phyloP scores from a whole-genome alignment of 208 protist species.

The Angomonas deanei region DNA sequence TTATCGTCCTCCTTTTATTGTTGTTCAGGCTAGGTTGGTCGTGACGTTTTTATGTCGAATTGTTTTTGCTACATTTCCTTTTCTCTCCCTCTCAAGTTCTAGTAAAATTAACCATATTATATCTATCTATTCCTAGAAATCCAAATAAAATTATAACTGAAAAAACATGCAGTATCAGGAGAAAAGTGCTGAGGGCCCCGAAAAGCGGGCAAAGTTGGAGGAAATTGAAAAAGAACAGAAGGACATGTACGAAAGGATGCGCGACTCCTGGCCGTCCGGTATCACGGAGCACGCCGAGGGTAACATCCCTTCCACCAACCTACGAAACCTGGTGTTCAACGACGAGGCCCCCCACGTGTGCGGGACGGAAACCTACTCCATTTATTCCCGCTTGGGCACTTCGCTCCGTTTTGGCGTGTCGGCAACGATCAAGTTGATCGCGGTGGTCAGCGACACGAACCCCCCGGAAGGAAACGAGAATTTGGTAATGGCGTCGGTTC shows the following conservation, averaged over 20 bases:
- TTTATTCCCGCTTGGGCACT: conserved; percentile 31
- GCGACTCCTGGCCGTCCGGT: conserved; percentile 25
- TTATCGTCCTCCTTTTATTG: not conserved
- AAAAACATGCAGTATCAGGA: conserved; percentile 17
- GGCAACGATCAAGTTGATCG: conserved; percentile 28
- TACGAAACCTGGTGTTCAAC: conserved; percentile 23
- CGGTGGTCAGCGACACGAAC: conserved; percentile 38
- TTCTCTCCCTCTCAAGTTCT: conserved; percentile 1
- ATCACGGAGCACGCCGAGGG: not conserved
- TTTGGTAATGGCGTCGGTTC: conserved; percentile 16
- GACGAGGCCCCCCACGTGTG: conserved; percentile 39
- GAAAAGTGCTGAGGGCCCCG: not conserved
- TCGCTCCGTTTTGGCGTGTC: conserved; percentile 38
- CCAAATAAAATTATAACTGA: too few relatives aligned
- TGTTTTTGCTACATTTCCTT: conserved; percentile 1
- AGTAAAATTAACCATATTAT: too few relatives aligned
- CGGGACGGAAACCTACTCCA: conserved; percentile 33
- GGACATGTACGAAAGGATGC: conserved; percentile 22
- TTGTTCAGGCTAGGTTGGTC: not conserved
- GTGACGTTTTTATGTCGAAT: not conserved
- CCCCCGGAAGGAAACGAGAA: conserved; percentile 11
- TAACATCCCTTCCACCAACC: conserved; percentile 6
- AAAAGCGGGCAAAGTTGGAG: conserved; percentile 22
- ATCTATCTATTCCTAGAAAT: too few relatives aligned
- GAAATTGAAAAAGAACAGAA: conserved; percentile 18